Evolutionary conservation across 352 stramenopile species (phyloP).

Genomic region (Hyaloperonospora brassicae): DNA sequence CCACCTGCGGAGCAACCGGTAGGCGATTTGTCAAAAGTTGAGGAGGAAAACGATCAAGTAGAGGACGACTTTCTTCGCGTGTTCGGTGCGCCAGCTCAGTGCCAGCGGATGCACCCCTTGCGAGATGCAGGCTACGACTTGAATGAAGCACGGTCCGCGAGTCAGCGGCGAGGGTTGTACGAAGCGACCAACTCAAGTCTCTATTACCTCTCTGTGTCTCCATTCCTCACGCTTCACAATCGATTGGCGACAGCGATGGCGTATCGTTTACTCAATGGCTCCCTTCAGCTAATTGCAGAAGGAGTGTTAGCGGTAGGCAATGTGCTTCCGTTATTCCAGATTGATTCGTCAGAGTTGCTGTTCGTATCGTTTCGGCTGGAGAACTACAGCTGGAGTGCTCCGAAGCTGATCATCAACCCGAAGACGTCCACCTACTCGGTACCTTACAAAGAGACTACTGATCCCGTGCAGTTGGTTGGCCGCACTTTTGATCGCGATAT

Average conservation of each 20-base stretch:
- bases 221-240: slow-evolving; percentile 81
- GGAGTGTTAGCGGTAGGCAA: slow-evolving; percentile 78
- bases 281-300: slow-evolving; percentile 78
- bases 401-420: slow-evolving; percentile 71
- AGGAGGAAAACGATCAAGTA: slow-evolving; percentile 58
- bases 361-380: slow-evolving; percentile 82
- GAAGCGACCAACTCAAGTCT: slow-evolving; percentile 82
- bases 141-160: slow-evolving; percentile 67
- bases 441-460: slow-evolving; percentile 73
- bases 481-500: slow-evolving; percentile 63
- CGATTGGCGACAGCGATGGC: slow-evolving; percentile 71
- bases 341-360: slow-evolving; percentile 51
- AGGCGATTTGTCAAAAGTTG: slow-evolving; percentile 26
- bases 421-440: slow-evolving; percentile 58
- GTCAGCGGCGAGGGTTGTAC: slow-evolving; percentile 69
- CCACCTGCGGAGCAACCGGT: slow-evolving; percentile 13
- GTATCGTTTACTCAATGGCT: slow-evolving; percentile 77
- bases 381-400: slow-evolving; percentile 84
- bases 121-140: slow-evolving; percentile 72
- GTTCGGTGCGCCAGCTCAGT: slow-evolving; percentile 45
- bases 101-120: slow-evolving; percentile 47
- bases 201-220: slow-evolving; percentile 75
- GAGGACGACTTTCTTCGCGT: slow-evolving; percentile 78
- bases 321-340: slow-evolving; percentile 76
- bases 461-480: slow-evolving; percentile 60